Percentiles rank a stretch among this genome's conserved stretches.
Evolutionary conservation across 352 stramenopile genomes (phyloP).

Genomic region (Phytophthora tubulina): DNA sequence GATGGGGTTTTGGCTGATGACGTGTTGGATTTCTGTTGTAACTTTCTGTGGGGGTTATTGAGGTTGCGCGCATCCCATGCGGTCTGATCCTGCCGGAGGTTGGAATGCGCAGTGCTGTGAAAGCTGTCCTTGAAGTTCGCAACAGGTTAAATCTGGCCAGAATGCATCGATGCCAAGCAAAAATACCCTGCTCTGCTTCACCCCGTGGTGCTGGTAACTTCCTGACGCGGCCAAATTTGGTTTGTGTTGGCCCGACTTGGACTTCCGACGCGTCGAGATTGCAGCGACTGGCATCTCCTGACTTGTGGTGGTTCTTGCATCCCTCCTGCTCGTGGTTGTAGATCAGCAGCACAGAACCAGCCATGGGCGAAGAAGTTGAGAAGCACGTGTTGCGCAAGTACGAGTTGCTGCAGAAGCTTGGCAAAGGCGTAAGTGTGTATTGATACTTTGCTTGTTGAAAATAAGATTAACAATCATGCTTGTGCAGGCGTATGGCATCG

Average conservation of each 20-base stretch:
- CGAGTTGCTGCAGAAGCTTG: conserved; percentile 94
- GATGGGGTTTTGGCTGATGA: conserved; percentile 41
- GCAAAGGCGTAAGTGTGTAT: conserved; percentile 84
- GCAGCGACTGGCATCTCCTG: conserved; percentile 11
- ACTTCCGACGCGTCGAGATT: conserved; percentile 13
- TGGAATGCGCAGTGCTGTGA: neutral
- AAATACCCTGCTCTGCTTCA: conserved; percentile 28
- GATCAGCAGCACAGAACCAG: neutral
- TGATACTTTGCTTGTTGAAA: conserved; percentile 2
- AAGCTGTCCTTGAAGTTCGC: conserved; percentile 30
- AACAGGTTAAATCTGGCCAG: conserved; percentile 17
- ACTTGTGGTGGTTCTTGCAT: conserved; percentile 20
- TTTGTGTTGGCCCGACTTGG: conserved; percentile 26
- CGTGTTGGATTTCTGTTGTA: conserved; percentile 22
- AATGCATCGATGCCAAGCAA: conserved; percentile 23
- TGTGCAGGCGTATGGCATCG: conserved; percentile 93
- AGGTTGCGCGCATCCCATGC: conserved; percentile 10
- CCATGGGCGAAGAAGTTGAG: conserved; percentile 94
- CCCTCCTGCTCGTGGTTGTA: neutral
- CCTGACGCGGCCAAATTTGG: conserved; percentile 30
- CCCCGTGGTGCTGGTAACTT: conserved; percentile 8
- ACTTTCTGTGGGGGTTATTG: conserved; percentile 3
- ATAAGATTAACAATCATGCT: conserved; percentile 11
- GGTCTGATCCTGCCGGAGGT: conserved; percentile 20
- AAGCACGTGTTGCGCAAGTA: conserved; percentile 95